Base-by-base conservation (phyloP, 106 monocot species). In the Dendrobium nobile region DNA sequence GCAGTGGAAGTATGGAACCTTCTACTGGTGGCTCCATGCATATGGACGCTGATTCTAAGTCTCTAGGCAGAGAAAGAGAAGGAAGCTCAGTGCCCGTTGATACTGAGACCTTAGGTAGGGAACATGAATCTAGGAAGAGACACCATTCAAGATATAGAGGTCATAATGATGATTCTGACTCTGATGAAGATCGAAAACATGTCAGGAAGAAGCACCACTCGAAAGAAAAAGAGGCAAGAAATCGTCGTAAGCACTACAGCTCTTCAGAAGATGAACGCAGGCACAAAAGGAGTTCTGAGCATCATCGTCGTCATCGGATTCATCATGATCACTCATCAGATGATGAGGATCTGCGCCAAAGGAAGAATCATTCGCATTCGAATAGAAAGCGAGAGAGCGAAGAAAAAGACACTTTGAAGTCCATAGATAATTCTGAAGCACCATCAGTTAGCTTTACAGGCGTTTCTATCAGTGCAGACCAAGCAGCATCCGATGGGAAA, bases 11-110 rank as follows among this genome's bases (percentile, higher is more conserved):
- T 67, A 40, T 17, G 7, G 73, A 79, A n/a, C 33, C 82, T 75
- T 70, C 80, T 64, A 9, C 72, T 55, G 86, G 82, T 67, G 84
- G 65, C 11, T 78, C 84, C 8, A 47, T 48, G 5, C 72, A 77
- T 24, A 81, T 86, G 22, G 81, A 65, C 19, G 41, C 54, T 20
- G 84, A 77, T 41, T 77, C 85, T 19, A 82, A 80, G 61, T 8
- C 43, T 78, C 42, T 10, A 7, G 47, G 18, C 24, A 84, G 85
- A 67, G 92, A 91, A 84, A 85, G 88, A 79, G 96, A 92, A 88
- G 88, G 87, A 61, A 89, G 87, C 79, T 87, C 84, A 37, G 85
- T 86, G 41, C 87, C 86, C 67, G 59, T 77, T 70, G 88, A 84
- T 79, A 79, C 65, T n/a, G 86, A 77, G 54, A 56, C n/a, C 40